Evolutionary conservation across 2,329 filamentous ascomycete genomes (phyloP), one percentile per base, ranked within the genome.

Genomic region (Hymenoscyphus albidus): DNA sequence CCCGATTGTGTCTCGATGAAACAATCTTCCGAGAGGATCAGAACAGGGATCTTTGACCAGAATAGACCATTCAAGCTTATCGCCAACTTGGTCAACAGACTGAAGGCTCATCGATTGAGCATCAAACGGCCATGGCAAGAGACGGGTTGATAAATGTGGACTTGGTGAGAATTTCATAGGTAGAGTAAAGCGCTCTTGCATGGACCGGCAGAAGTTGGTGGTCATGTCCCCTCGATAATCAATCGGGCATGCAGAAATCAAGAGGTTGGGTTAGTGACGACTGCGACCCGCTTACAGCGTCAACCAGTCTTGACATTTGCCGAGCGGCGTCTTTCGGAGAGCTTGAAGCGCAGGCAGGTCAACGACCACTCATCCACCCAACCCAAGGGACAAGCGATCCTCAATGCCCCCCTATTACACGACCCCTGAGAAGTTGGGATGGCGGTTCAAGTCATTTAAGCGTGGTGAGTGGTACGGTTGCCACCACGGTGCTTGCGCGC

Each of bases 1-100:
- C 57, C 64, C 59, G 62, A 64, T 62, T 67, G 69, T 69, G 68
- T 70, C 66, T 70, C 67, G 68, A 68, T 74, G 72, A 74, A 73
- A 74, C 72, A 70, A 70, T 64, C 38, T 67, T 70, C 70, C 70
- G 68, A 71, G 62, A 42, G 65, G 68, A 71, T 70, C 66, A 62
- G 51, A 62, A 58, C 59, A 61, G 14, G 60, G 60, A 59, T 59
- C 60, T n/a, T 22, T 10, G 58, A 67, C 64, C 59, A 64, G 55
- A 67, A 69, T 70, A 70, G 65, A 68, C 42, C 31, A 32, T 51
- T 51, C 58, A 51, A 48, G 31, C 18, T 31, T 42, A 59, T 59
- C 40, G n/a, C 31, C 58, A 12, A 44, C 59, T 39, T 62, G 58
- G 22, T 61, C 40, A 62, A 22, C 48, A 22, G 18, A 27, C 27